phyloP scores from a whole-genome alignment of 345 rosid species.

The Lepidium africanum region DNA sequence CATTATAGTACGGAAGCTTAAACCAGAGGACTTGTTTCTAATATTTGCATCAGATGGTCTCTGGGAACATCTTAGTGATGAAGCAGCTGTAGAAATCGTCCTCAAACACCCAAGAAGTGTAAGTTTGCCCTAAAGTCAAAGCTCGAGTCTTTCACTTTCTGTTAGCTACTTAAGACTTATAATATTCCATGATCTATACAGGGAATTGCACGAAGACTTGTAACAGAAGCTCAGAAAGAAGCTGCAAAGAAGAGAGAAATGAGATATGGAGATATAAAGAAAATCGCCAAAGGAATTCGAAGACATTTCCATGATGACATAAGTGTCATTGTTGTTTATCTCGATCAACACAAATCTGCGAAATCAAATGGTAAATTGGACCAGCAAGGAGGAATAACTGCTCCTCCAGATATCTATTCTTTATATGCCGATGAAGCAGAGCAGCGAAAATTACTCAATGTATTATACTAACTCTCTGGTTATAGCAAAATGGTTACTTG shows the following conservation, averaged over 20 bases:
- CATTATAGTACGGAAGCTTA: conserved; percentile 58
- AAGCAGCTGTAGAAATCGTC: conserved; percentile 82
- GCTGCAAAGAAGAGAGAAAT: conserved; percentile 76
- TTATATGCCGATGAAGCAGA: conserved; percentile 42
- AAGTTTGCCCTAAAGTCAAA: conserved; percentile 28
- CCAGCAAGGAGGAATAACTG: conserved; percentile 40
- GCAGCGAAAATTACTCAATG: conserved; percentile 18
- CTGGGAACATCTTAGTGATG: conserved; percentile 94
- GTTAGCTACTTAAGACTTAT: not conserved
- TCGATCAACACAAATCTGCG: conserved; percentile 44
- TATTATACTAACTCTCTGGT: conserved; percentile 14
- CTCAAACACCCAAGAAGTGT: conserved; percentile 81
- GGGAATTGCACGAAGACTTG: conserved; percentile 72
- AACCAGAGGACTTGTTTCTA: conserved; percentile 68
- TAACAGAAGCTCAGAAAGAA: conserved; percentile 57
- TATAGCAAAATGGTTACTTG: not conserved
- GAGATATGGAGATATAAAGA: conserved; percentile 51
- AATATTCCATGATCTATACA: conserved; percentile 19
- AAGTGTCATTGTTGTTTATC: conserved; percentile 62
- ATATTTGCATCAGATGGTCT: conserved; percentile 99
- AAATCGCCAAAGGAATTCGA: conserved; percentile 50
- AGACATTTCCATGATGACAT: conserved; percentile 79
- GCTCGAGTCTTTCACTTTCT: not conserved
- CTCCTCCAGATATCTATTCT: conserved; percentile 76
- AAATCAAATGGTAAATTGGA: conserved; percentile 20